These are phyloP conservation scores for Backusella macrospora DNA, from an alignment of 192 early-diverging fungal genomes.

Conservation along the genomic window DNA sequence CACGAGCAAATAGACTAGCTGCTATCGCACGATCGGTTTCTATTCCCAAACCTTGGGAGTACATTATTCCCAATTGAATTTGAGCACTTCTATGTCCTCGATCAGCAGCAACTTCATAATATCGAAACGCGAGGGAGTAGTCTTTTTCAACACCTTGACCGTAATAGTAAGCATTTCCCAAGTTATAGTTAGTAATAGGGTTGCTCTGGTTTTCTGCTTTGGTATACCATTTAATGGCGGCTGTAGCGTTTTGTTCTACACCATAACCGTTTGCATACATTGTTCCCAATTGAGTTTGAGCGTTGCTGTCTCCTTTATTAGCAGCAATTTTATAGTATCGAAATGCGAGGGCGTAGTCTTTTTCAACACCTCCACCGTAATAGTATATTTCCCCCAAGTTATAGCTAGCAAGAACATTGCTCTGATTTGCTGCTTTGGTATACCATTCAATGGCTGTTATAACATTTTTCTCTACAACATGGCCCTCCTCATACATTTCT, in stretches of 20 bases:
- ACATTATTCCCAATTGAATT: background rate
- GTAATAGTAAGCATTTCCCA: too few species aligned
- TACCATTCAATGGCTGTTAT: too few species aligned
- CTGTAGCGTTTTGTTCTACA: background rate
- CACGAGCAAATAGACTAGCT: too few species aligned
- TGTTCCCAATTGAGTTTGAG: constrained; percentile 15
- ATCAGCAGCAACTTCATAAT: background rate
- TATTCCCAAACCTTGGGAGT: background rate
- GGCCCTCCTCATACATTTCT: too few species aligned
- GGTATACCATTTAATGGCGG: background rate
- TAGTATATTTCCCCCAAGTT: too few species aligned
- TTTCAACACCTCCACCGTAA: too few species aligned
- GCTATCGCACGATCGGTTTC: background rate
- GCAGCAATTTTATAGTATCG: constrained; percentile 15
- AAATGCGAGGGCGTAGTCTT: too few species aligned
- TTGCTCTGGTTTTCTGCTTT: background rate
- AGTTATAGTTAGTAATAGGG: background rate
- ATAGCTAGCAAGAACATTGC: constrained; percentile 5
- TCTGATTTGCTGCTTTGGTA: background rate
- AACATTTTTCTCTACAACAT: background rate
- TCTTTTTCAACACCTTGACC: too few species aligned
- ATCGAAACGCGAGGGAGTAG: too few species aligned
- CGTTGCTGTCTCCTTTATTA: constrained; percentile 2
- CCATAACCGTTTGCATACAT: constrained; percentile 8
- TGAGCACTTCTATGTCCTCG: background rate